A percentile compares a stretch with the other conserved stretches of the same genome.
Evolutionary conservation across 148 eudicot species (phyloP).

Genomic region (Rhododendron griersonianum): DNA sequence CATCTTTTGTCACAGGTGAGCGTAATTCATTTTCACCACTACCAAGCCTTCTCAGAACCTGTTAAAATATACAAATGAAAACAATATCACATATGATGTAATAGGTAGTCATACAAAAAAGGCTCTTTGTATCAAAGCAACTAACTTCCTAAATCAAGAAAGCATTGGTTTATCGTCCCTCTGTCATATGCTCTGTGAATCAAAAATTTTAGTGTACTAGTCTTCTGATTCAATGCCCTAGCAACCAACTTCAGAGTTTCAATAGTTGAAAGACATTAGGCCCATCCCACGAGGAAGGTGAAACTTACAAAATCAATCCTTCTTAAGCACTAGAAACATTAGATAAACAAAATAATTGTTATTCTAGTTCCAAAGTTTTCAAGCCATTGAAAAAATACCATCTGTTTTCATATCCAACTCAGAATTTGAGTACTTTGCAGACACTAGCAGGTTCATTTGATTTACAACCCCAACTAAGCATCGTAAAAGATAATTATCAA

Average conservation of each 20-base stretch:
- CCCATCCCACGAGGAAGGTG: background rate
- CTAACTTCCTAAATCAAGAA: background rate
- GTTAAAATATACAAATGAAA: conserved; percentile 9
- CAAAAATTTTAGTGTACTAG: background rate
- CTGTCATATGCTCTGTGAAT: background rate
- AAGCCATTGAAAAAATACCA: background rate
- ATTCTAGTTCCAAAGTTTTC: conserved; percentile 1
- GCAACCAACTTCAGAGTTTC: background rate
- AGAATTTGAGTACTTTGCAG: background rate
- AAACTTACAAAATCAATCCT: background rate
- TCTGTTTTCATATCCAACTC: background rate
- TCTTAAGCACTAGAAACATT: background rate
- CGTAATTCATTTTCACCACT: conserved; percentile 74
- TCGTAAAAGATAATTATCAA: background rate
- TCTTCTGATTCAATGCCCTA: background rate
- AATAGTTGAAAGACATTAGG: background rate
- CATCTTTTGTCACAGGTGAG: conserved; percentile 79
- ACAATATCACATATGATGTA: background rate
- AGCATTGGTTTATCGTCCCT: background rate
- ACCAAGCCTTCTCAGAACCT: conserved; percentile 66
- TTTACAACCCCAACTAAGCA: background rate
- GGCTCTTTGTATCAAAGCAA: background rate
- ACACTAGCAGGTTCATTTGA: background rate
- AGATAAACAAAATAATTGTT: background rate
- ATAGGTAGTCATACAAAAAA: background rate